phyloP scores from a whole-genome alignment of 2,329 filamentous ascomycete species.

The Phymatotrichopsis omnivora region DNA sequence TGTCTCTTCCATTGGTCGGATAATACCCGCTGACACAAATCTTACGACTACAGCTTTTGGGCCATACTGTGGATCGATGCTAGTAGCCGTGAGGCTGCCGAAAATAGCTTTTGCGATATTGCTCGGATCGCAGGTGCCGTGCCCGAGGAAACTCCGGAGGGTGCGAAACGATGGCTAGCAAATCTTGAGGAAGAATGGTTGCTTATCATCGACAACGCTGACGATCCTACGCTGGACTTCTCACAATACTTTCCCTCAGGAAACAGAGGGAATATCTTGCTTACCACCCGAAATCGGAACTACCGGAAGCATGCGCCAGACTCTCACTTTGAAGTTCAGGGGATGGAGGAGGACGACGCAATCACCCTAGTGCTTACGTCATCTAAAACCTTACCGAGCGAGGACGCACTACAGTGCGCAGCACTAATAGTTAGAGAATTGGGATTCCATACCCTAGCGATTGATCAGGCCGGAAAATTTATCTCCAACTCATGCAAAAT shows the following conservation, averaged over 20 bases:
- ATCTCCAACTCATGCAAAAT: background rate
- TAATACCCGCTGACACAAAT: slow-evolving; percentile 1
- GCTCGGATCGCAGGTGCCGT: too few relatives aligned
- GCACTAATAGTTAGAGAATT: background rate
- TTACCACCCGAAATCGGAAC: slow-evolving; percentile 36
- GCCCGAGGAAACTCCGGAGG: slow-evolving; percentile 23
- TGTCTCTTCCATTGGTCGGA: too few relatives aligned
- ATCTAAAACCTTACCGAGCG: background rate
- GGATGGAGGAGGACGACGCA: slow-evolving; percentile 4
- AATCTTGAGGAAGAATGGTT: slow-evolving; percentile 32
- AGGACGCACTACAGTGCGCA: background rate
- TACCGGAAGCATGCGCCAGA: background rate
- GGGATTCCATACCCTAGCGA: background rate
- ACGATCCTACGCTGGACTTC: slow-evolving; percentile 33
- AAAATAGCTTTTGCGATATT: slow-evolving; percentile 22
- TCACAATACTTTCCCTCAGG: slow-evolving; percentile 30
- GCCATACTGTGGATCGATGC: slow-evolving; percentile 32
- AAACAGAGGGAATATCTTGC: slow-evolving; percentile 6
- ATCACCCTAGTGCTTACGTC: slow-evolving; percentile 2
- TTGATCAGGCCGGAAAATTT: slow-evolving; percentile 1
- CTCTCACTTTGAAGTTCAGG: background rate
- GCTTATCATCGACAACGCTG: slow-evolving; percentile 39
- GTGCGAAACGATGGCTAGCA: slow-evolving; percentile 31
- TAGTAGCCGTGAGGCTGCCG: slow-evolving; percentile 15
- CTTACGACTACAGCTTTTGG: slow-evolving; percentile 29